Evolutionary conservation across 2,329 filamentous ascomycete species (phyloP), one percentile per base, ranked within the genome.

Genomic region (Aspergillus sp.): DNA sequence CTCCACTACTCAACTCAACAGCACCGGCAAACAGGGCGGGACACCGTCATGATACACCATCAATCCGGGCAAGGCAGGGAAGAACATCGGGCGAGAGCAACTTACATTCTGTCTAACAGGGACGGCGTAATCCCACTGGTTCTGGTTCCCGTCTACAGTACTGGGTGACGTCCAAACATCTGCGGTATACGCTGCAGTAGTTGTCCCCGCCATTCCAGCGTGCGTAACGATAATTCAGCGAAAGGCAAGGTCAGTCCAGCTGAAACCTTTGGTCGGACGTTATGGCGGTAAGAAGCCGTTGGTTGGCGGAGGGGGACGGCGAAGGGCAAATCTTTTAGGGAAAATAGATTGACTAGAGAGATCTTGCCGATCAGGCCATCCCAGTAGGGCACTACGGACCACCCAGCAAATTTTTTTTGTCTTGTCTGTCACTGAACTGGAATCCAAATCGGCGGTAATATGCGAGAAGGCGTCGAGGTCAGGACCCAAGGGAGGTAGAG

Each of bases 181-280:
- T 66, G 73, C 65, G 52, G 75, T 71, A 67, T 73, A 75, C 45
- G 74, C 65, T 56, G 70, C 74, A 59, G 76, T 75, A 60, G 75
- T 69, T 61, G 75, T 70, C 58, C 75, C 76, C 71, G 75, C 75
- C 76, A 78, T 78, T 67, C 71, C 71, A 65, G 60, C 59, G 63
- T 60, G 58, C 61, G 53, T 56, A 45, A 55, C 52, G 26, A 53
- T 47, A 55, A 58, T 58, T 59, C 49, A 60, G 36, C 36, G 58
- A 45, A 24, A 58, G 66, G 59, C 55, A 67, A 68, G 65, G 69
- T 69, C 73, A 75, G 71, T 61, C 71, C 71, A 74, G 72, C 73
- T 75, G 72, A 65, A 69, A 65, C 68, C 45, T 47, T 47, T 47
- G 10, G 45, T 47, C 45, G 22, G 22, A 24, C 68, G 57, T 55